These are phyloP conservation scores for Tephrocybe sp. DNA, from an alignment of 768 basidiomycete genomes.

Conservation along the genomic window DNA sequence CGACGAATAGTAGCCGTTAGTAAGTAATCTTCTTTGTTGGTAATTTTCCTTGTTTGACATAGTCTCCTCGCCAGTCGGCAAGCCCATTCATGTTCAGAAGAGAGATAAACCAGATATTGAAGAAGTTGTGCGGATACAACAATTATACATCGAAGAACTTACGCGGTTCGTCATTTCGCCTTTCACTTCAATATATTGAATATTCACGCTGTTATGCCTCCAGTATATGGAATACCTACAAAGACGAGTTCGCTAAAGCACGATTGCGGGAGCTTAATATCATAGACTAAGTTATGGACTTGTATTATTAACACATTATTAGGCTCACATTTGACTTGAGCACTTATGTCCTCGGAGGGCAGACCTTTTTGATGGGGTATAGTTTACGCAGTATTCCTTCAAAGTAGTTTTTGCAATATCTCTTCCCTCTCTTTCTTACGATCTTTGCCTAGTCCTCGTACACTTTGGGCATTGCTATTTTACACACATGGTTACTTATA, in stretches of 20 bases:
- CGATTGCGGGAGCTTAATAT: constrained; percentile 76
- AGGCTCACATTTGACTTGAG: background rate
- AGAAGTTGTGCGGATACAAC: constrained; percentile 75
- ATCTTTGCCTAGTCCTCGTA: too few relatives aligned
- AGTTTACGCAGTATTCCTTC: too few relatives aligned
- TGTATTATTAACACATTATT: constrained; percentile 4
- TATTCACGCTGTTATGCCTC: background rate
- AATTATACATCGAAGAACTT: constrained; percentile 88
- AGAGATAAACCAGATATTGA: constrained; percentile 81
- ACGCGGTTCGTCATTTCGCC: constrained; percentile 57
- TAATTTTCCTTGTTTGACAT: background rate
- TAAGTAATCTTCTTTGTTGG: constrained; percentile 44
- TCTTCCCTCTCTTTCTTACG: too few relatives aligned
- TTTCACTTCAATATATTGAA: background rate
- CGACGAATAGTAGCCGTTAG: constrained; percentile 94
- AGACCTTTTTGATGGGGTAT: too few relatives aligned
- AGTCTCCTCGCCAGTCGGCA: constrained; percentile 61
- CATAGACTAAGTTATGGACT: constrained; percentile 49
- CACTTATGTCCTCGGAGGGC: too few relatives aligned
- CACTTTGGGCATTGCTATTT: too few relatives aligned
- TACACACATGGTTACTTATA: too few relatives aligned
- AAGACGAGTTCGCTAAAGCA: constrained; percentile 87
- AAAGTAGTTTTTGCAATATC: too few relatives aligned
- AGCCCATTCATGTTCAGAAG: constrained; percentile 78
- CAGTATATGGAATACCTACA: constrained; percentile 96